A percentile compares a stretch with the other conserved stretches of the same genome.
phyloP scores from a whole-genome alignment of 169 alveolate species.

The Plasmodium fragile region DNA sequence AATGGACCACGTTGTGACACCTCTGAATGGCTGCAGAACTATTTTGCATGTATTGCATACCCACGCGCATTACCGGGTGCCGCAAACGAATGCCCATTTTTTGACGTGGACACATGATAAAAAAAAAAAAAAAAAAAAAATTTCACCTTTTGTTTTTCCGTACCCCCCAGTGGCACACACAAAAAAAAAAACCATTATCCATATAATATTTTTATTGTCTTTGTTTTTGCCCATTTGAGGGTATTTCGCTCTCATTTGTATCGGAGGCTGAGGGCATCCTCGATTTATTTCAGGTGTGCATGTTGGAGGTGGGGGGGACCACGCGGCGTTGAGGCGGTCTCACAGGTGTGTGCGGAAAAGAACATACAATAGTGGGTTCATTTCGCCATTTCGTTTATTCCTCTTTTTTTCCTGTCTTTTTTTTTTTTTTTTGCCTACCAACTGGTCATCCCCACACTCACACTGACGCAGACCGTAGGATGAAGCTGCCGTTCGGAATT shows the following conservation, averaged over 20 bases:
- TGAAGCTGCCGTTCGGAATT: neutral
- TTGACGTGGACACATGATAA: neutral
- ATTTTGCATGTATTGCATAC: neutral
- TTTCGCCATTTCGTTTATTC: neutral
- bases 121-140: slow-evolving; percentile 1
- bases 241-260: neutral
- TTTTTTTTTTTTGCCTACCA: neutral
- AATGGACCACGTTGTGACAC: neutral
- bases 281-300: neutral
- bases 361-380: neutral
- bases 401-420: neutral
- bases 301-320: neutral
- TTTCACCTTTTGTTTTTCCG: neutral
- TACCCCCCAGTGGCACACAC: neutral
- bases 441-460: neutral
- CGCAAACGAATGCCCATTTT: neutral
- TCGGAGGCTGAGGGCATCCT: neutral
- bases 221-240: neutral
- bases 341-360: neutral
- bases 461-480: neutral
- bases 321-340: neutral
- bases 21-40: neutral
- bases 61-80: neutral
- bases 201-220: neutral
- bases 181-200: neutral